phyloP scores from a whole-genome alignment of 140 eudicot species.

The Anethum foeniculum region DNA sequence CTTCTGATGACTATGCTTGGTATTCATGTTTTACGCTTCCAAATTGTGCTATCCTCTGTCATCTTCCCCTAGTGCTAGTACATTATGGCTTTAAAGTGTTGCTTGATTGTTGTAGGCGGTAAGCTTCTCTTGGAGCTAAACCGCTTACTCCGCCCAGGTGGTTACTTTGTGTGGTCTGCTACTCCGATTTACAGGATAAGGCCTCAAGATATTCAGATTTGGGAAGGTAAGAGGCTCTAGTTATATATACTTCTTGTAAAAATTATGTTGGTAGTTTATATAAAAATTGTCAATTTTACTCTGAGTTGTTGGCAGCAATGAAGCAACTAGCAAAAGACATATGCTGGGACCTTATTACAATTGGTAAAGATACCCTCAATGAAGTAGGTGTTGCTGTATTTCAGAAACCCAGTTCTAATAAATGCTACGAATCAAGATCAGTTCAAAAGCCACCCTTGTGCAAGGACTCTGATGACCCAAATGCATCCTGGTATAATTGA shows the following conservation, averaged over 20 bases:
- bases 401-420: constrained; percentile 65
- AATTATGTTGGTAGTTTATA: neutral
- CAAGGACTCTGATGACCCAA: constrained; percentile 73
- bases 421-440: constrained; percentile 73
- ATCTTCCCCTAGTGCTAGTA: neutral
- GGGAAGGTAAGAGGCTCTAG: constrained; percentile 51
- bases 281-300: neutral
- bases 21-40: neutral
- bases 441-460: constrained; percentile 74
- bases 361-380: constrained; percentile 65
- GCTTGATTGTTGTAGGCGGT: constrained; percentile 52
- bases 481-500: constrained; percentile 73
- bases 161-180: constrained; percentile 97
- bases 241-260: neutral
- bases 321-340: constrained; percentile 58
- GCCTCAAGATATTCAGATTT: constrained; percentile 76
- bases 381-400: constrained; percentile 82
- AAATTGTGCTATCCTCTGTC: neutral
- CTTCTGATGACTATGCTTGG: neutral
- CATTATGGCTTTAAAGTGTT: neutral
- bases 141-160: constrained; percentile 93
- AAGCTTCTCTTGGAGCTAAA: constrained; percentile 93
- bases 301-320: constrained; percentile 61
- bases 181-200: constrained; percentile 80
- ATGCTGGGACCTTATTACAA: constrained; percentile 79